Evolutionary conservation across 306 rosid species (phyloP).

Genomic region (Trichosanthes cucumerina): DNA sequence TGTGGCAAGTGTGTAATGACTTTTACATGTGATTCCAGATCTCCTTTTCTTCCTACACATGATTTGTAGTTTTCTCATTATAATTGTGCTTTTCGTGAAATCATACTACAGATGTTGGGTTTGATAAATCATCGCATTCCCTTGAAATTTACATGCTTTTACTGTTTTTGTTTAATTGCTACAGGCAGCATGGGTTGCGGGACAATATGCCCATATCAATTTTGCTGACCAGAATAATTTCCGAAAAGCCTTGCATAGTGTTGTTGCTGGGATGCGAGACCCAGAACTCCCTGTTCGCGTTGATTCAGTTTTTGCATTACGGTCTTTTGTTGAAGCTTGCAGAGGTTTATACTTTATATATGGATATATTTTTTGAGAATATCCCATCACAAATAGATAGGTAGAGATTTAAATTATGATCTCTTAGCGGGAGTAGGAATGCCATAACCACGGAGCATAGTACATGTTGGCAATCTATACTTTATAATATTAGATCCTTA

Average conservation of each 20-base stretch:
- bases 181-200: constrained; percentile 98
- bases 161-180: constrained; percentile 9
- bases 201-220: constrained; percentile 81
- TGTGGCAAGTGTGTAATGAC: not conserved
- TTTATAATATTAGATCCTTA: not conserved
- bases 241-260: constrained; percentile 77
- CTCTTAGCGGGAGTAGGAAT: not conserved
- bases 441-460: not conserved
- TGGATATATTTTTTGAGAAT: not conserved
- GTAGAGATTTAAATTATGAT: not conserved
- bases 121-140: not conserved
- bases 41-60: not conserved
- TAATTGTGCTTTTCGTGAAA: not conserved
- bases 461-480: not conserved
- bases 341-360: constrained; percentile 33
- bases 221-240: constrained; percentile 83
- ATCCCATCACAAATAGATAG: not conserved
- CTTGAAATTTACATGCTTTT: not conserved
- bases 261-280: constrained; percentile 83
- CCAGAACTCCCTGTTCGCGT: constrained; percentile 92
- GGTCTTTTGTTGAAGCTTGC: constrained; percentile 93
- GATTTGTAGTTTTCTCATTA: not conserved
- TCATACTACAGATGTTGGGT: not conserved
- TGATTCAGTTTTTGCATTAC: constrained; percentile 91
- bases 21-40: not conserved